Percentiles rank a stretch among this genome's conserved stretches.
These are phyloP conservation scores for Cryptococcus jaspeensis DNA, from an alignment of 1,284 basidiomycete species.

Conservation along the genomic window DNA sequence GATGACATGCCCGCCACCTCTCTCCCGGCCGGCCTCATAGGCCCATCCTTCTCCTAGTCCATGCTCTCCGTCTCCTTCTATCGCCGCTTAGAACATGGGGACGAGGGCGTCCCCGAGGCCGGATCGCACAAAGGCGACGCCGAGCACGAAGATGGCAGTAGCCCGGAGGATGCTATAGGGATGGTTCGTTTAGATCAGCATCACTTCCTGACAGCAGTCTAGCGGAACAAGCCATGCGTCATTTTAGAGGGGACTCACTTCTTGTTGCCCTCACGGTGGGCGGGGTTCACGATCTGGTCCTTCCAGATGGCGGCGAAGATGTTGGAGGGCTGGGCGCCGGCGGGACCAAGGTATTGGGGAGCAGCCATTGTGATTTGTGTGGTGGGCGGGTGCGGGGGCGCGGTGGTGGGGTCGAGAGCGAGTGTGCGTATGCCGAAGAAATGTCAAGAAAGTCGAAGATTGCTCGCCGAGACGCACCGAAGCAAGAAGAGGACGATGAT, in stretches of 20 bases:
- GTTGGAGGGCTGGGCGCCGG: slow-evolving; percentile 15
- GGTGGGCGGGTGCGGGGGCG: neutral
- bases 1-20: neutral
- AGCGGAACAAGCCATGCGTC: no score
- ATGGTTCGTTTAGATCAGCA: neutral
- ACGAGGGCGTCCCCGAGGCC: slow-evolving; percentile 27
- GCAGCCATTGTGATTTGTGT: slow-evolving; percentile 12
- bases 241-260: slow-evolving; percentile 11
- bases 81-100: slow-evolving; percentile 26
- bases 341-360: slow-evolving; percentile 26
- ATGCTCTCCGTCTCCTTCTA: neutral
- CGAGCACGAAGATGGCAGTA: slow-evolving; percentile 30
- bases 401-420: no score
- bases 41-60: neutral
- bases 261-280: slow-evolving; percentile 30
- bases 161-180: slow-evolving; percentile 31
- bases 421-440: neutral
- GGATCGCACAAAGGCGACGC: slow-evolving; percentile 34
- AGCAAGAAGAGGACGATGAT: neutral
- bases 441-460: neutral
- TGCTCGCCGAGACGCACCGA: no score
- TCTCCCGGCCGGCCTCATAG: neutral
- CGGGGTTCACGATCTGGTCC: slow-evolving; percentile 30
- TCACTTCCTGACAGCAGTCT: neutral
- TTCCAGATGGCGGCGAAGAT: slow-evolving; percentile 16